Base-by-base conservation (phyloP, 371 early-diverging fungal species). In the Mucor mucedo region DNA sequence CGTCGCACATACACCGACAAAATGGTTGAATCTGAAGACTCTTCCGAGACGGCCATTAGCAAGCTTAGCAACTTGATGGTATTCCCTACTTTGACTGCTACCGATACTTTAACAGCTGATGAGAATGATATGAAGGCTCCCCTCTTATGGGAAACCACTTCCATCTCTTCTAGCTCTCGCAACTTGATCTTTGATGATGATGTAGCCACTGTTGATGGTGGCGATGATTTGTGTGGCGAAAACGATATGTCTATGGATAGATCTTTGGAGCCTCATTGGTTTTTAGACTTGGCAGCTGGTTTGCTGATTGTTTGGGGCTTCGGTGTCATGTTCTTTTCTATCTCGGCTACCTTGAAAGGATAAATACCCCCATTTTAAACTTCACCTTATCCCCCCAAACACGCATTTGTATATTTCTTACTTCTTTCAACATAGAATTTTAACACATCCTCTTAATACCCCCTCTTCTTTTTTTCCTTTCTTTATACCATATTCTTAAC, bases 261-360 rank as follows among this genome's bases (percentile, higher is more conserved):
- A 30, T 49, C 62, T 1, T 40, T 66, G 13, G 39, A 55, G 21
- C 71, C 73, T 29, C 16, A 30, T 33, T 69, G 71, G 62, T 66
- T 57, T 28, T 45, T 71, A 9, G 73, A 78, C 42, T 55, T 70
- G 2, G 60, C 67, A 41, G 73, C 75, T 42, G 73, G 66, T 9
- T 57, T 72, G 52, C 69, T 75, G 21, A 67, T 78, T 44, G 11
- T 71, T 11, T 75, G 75, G 75, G 78, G 78, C 1, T 67, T 75
- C 57, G 38, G 60, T 38, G 75, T 78, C 69, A 78, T 78, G 78
- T 55, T 75, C 54, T 67, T 71, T 29, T 70, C 73, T 10, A 63
- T 68, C 30, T 72, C 74, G 16, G 63, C 68, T 52, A 64, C 71
- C 28, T 53, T 75, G 9, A 55, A 44, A 47, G 69, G 60, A 8